A percentile compares a stretch with the other conserved stretches of the same genome.
Conservation (phyloP, 176 grass and related monocot genomes). For the Lolium multiflorum region DNA sequence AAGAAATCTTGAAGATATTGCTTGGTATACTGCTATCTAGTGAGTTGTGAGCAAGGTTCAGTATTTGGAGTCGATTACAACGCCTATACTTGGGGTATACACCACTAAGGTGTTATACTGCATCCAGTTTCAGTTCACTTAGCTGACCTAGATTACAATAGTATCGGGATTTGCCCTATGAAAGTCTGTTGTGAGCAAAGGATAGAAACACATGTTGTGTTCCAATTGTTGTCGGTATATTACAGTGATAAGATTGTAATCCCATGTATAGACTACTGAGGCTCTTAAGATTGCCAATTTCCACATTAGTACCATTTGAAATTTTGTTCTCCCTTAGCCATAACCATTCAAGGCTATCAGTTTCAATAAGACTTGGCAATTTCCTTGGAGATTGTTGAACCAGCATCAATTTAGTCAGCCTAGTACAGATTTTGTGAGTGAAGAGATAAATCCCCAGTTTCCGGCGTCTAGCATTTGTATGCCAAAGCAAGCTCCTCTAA, state of each 20-base stretch:
- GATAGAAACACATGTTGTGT: conserved; percentile 26
- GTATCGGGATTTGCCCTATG: conserved; percentile 47
- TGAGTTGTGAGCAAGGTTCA: conserved; percentile 68
- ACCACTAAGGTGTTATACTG: conserved; percentile 52
- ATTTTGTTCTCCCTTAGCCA: conserved; percentile 44
- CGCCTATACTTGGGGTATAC: conserved; percentile 47
- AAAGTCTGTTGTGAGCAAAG: conserved; percentile 48
- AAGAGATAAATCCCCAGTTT: conserved; percentile 51
- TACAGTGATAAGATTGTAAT: conserved; percentile 48
- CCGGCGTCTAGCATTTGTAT: conserved; percentile 51
- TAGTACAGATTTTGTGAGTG: conserved; percentile 49
- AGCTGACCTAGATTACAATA: conserved; percentile 51
- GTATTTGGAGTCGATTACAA: conserved; percentile 29
- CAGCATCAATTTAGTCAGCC: conserved; percentile 26
- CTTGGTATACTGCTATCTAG: conserved; percentile 57
- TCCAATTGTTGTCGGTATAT: conserved; percentile 57
- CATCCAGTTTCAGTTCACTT: conserved; percentile 39
- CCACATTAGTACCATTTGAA: no score
- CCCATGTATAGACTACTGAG: conserved; percentile 40
- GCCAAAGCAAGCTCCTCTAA: conserved; percentile 22
- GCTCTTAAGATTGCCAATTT: conserved; percentile 44
- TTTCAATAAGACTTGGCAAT: conserved; percentile 49
- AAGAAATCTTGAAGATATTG: conserved; percentile 40
- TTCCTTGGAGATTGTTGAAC: conserved; percentile 50
- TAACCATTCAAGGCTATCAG: conserved; percentile 36